phyloP scores from a whole-genome alignment of 495 filamentous ascomycete genomes.

The Talaromyces nanjingensis region DNA sequence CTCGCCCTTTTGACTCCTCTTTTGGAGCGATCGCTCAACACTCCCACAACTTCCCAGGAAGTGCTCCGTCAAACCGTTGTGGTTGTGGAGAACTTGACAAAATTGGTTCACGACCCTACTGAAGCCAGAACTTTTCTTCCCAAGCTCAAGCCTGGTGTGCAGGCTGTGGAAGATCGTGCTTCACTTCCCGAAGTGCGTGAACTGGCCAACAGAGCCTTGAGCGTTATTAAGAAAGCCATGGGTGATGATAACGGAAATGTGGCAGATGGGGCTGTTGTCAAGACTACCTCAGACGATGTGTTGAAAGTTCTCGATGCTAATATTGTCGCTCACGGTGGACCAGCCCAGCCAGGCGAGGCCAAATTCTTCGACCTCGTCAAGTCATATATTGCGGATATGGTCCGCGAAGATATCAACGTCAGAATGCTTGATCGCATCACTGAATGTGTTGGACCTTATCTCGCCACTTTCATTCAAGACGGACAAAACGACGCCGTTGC shows the following conservation, averaged over 20 bases:
- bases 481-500: conserved; percentile 53
- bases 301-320: conserved; percentile 64
- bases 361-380: conserved; percentile 62
- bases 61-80: conserved; percentile 92
- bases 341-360: conserved; percentile 49
- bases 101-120: conserved; percentile 94
- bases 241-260: conserved; percentile 54
- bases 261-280: conserved; percentile 52
- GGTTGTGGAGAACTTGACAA: conserved; percentile 98
- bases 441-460: conserved; percentile 60
- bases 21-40: conserved; percentile 86
- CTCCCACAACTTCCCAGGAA: conserved; percentile 84
- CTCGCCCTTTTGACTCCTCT: conserved; percentile 95
- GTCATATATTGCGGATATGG: conserved; percentile 75
- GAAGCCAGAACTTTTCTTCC: conserved; percentile 95
- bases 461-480: conserved; percentile 59
- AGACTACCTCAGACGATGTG: conserved; percentile 71
- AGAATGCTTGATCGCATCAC: conserved; percentile 68
- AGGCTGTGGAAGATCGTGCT: conserved; percentile 77
- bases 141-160: conserved; percentile 90
- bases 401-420: conserved; percentile 81
- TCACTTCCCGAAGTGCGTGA: conserved; percentile 93
- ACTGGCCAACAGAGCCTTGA: conserved; percentile 72
- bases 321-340: conserved; percentile 60
- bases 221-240: conserved; percentile 94